phyloP scores from a whole-genome alignment of 306 rosid species.

The Cucumis hystrix region DNA sequence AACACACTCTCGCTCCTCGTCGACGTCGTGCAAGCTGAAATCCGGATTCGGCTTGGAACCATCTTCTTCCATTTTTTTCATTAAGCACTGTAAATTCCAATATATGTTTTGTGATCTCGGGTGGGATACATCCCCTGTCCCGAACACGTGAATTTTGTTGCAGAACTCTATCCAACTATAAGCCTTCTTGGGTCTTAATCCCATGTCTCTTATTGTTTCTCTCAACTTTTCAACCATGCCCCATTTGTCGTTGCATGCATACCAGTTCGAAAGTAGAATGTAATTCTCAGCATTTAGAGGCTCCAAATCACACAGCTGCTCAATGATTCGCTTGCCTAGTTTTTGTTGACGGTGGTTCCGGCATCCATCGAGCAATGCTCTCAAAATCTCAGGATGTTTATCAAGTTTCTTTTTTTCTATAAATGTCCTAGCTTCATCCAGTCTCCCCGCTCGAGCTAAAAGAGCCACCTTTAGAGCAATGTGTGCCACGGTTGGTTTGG shows the following conservation, averaged over 20 bases:
- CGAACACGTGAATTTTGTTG: slow-evolving; percentile 59
- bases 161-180: slow-evolving; percentile 45
- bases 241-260: slow-evolving; percentile 32
- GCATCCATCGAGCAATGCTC: slow-evolving; percentile 53
- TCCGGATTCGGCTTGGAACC: slow-evolving; percentile 20
- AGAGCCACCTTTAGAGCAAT: slow-evolving; percentile 37
- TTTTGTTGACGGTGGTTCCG: slow-evolving; percentile 27
- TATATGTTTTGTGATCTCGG: slow-evolving; percentile 42
- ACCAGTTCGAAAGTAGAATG: slow-evolving; percentile 46
- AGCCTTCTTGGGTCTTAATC: slow-evolving; percentile 42
- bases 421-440: slow-evolving; percentile 34
- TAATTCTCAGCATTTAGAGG: slow-evolving; percentile 54
- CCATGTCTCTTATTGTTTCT: slow-evolving; percentile 40
- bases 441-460: slow-evolving; percentile 30
- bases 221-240: slow-evolving; percentile 23
- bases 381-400: slow-evolving; percentile 25
- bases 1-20: slow-evolving; percentile 62
- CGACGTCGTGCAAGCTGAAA: slow-evolving; percentile 47
- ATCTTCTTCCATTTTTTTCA: slow-evolving; percentile 39
- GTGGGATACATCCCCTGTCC: slow-evolving; percentile 58
- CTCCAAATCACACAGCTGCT: slow-evolving; percentile 51
- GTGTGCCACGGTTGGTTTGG: slow-evolving; percentile 24
- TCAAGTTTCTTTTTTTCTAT: slow-evolving; percentile 23
- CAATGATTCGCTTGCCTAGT: slow-evolving; percentile 35
- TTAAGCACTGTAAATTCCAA: slow-evolving; percentile 36